phyloP scores from a whole-genome alignment of 768 basidiomycete species.

The Russula lepida region DNA sequence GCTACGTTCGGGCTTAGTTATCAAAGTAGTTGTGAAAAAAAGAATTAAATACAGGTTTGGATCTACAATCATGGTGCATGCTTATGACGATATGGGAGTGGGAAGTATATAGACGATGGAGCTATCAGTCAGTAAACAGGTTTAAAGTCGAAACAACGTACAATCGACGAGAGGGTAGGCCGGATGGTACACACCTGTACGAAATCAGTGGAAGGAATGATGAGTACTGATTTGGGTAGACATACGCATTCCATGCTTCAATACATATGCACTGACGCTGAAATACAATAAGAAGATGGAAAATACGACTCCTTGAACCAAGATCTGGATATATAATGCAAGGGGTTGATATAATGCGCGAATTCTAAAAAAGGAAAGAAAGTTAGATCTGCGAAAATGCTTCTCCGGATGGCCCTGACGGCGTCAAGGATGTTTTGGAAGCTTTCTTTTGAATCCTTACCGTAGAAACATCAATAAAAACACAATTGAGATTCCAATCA shows the following conservation, averaged over 20 bases:
- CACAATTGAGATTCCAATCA: conserved; percentile 44
- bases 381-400: not conserved
- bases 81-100: too few relatives aligned
- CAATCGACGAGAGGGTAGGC: not conserved
- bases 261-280: conserved; percentile 45
- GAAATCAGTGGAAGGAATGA: not conserved
- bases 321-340: conserved; percentile 22
- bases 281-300: conserved; percentile 36
- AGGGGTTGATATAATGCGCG: too few relatives aligned
- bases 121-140: too few relatives aligned
- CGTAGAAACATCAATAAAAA: conserved; percentile 55
- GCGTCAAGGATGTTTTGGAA: too few relatives aligned
- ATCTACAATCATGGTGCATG: conserved; percentile 36
- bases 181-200: not conserved
- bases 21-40: not conserved
- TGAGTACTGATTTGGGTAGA: not conserved
- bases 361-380: conserved; percentile 22
- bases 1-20: conserved; percentile 11
- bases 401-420: not conserved
- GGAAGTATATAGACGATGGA: too few relatives aligned
- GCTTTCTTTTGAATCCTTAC: conserved; percentile 21
- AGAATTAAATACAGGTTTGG: conserved; percentile 25
- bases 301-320: conserved; percentile 25
- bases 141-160: conserved; percentile 3
- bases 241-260: conserved; percentile 43